phyloP scores from a whole-genome alignment of 2,329 filamentous ascomycete genomes.

The Trichoderma oligosporum region DNA sequence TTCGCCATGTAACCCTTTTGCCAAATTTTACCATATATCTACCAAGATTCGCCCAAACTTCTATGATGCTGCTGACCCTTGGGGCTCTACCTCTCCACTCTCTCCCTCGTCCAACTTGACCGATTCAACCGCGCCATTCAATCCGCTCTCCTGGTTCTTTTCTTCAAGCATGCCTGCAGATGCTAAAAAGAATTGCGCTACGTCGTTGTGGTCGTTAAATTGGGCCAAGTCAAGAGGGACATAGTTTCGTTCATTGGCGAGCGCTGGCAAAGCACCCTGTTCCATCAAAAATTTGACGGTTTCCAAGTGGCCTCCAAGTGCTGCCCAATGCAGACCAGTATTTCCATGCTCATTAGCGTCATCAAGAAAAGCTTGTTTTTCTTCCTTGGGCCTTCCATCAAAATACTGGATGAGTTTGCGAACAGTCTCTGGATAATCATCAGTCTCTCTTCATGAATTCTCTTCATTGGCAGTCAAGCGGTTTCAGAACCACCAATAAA shows the following conservation, averaged over 20 bases:
- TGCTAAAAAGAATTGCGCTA: constrained; percentile 59
- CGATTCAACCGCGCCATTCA: constrained; percentile 38
- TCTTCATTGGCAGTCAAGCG: too few relatives aligned
- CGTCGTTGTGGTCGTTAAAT: constrained; percentile 62
- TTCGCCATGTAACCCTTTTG: not conserved
- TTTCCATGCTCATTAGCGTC: constrained; percentile 77
- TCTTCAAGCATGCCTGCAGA: constrained; percentile 47
- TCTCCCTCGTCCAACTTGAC: constrained; percentile 38
- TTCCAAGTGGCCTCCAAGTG: constrained; percentile 79
- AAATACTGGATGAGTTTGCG: constrained; percentile 43
- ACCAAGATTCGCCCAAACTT: not conserved
- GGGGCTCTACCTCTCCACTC: constrained; percentile 21
- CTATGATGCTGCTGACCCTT: constrained; percentile 7
- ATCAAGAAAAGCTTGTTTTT: constrained; percentile 57
- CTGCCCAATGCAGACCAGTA: constrained; percentile 91
- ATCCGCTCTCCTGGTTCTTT: constrained; percentile 43
- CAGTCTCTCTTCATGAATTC: not conserved
- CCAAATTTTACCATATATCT: not conserved
- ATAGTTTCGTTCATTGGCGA: constrained; percentile 80
- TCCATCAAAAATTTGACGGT: constrained; percentile 74
- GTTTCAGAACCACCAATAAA: too few relatives aligned
- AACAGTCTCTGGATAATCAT: constrained; percentile 41
- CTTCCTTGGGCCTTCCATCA: constrained; percentile 36
- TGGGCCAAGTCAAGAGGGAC: constrained; percentile 73
- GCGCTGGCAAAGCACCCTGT: constrained; percentile 69